Percentiles rank a stretch among this genome's conserved stretches.
Conservation (phyloP, 2,329 filamentous ascomycete species). For the Zasmidium angulare region DNA sequence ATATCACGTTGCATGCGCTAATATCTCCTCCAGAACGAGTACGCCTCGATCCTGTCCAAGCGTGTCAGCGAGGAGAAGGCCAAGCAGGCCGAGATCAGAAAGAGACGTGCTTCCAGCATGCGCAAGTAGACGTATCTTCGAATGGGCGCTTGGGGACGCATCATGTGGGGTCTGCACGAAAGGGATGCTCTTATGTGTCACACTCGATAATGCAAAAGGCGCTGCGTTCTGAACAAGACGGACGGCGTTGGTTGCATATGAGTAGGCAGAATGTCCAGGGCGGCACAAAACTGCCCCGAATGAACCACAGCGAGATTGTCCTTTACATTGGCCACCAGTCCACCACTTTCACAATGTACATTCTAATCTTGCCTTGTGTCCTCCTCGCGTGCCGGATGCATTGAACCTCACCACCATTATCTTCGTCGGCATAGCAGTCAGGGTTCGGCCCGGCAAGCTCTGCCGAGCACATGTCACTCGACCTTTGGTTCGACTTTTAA, state of each 20-base stretch:
- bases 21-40: slow-evolving; percentile 73
- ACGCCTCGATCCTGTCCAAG: slow-evolving; percentile 93
- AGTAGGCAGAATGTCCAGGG: slow-evolving; percentile 1
- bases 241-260: slow-evolving; percentile 13
- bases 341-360: background rate
- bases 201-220: slow-evolving; percentile 16
- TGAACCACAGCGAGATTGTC: slow-evolving; percentile 18
- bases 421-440: background rate
- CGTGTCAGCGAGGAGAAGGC: slow-evolving; percentile 95
- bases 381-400: background rate
- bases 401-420: background rate
- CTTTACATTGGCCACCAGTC: background rate
- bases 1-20: slow-evolving; percentile 32
- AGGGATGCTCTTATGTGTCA: slow-evolving; percentile 13
- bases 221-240: slow-evolving; percentile 18
- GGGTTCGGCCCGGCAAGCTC: background rate
- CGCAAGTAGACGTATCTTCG: slow-evolving; percentile 60
- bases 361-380: background rate
- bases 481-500: slow-evolving; percentile 3
- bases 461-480: background rate
- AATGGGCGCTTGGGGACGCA: background rate
- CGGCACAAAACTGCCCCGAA: slow-evolving; percentile 15
- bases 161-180: slow-evolving; percentile 11
- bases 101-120: slow-evolving; percentile 96
- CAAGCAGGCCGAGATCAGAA: slow-evolving; percentile 89